phyloP scores from a whole-genome alignment of 1,284 basidiomycete species.

The Inonotus hispidus region DNA sequence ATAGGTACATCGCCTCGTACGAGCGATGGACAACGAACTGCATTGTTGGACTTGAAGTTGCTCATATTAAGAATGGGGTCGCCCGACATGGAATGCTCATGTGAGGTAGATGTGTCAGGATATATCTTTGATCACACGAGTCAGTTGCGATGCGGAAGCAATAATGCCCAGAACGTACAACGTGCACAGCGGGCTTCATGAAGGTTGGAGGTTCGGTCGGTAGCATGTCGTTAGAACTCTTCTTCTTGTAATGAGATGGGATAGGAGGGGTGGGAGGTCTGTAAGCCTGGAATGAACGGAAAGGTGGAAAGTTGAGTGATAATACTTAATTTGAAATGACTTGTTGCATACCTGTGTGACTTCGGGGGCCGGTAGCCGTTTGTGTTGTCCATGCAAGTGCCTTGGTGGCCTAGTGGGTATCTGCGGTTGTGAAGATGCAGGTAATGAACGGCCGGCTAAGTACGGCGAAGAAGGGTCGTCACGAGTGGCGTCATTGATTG shows the following conservation, averaged over 20 bases:
- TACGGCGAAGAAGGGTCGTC: conserved; percentile 5
- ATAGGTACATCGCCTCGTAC: background rate
- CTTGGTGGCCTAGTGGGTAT: background rate
- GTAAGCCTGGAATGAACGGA: conserved; percentile 23
- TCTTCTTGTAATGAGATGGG: conserved; percentile 24
- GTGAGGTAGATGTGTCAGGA: conserved; percentile 17
- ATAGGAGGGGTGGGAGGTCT: conserved; percentile 34
- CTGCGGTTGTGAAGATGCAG: conserved; percentile 4
- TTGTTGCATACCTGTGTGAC: conserved; percentile 2
- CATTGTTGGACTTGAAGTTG: background rate
- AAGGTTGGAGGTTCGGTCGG: conserved; percentile 8
- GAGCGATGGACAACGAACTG: background rate
- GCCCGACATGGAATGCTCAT: conserved; percentile 12
- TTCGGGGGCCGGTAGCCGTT: conserved; percentile 9
- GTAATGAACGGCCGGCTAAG: background rate
- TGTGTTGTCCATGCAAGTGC: conserved; percentile 24
- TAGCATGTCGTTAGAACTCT: conserved; percentile 20
- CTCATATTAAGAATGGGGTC: conserved; percentile 4
- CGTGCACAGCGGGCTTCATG: conserved; percentile 11
- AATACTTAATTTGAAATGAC: too few relatives aligned
- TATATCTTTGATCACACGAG: conserved; percentile 8
- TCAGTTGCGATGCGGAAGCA: background rate
- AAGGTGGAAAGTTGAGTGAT: too few relatives aligned
- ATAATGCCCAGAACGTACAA: conserved; percentile 8
- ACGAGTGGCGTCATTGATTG: background rate